Conservation (phyloP, 176 grass and related monocot genomes). For the Echinochloa phyllopogon region DNA sequence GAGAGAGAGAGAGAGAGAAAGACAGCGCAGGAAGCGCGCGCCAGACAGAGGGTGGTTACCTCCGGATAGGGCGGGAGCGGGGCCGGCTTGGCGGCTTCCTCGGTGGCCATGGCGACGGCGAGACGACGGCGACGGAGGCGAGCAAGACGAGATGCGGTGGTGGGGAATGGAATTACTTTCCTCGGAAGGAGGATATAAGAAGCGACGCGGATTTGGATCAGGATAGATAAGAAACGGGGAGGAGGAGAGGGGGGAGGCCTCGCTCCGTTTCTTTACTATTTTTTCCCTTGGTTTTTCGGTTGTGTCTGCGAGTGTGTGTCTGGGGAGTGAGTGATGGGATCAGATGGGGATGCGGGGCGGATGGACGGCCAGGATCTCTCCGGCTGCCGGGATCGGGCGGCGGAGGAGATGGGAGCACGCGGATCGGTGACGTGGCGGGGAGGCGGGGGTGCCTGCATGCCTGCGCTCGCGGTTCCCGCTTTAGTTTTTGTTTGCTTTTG, state of each 20-base stretch:
- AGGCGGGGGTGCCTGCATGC: neutral
- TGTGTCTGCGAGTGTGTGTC: slow-evolving; percentile 14
- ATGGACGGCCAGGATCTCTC: slow-evolving; percentile 36
- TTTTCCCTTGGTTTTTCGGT: slow-evolving; percentile 30
- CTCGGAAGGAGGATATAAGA: slow-evolving; percentile 37
- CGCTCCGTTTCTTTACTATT: slow-evolving; percentile 44
- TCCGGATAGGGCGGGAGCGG: slow-evolving; percentile 78
- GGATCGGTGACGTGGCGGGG: slow-evolving; percentile 78
- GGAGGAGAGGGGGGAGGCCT: slow-evolving; percentile 25
- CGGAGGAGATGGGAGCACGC: neutral
- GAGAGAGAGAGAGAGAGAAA: too few relatives aligned
- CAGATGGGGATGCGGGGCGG: neutral
- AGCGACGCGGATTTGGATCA: slow-evolving; percentile 52
- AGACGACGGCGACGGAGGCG: neutral
- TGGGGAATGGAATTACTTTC: slow-evolving; percentile 11
- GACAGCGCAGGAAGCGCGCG: neutral
- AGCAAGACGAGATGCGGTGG: slow-evolving; percentile 7
- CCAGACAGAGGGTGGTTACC: slow-evolving; percentile 33
- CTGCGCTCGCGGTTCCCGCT: slow-evolving; percentile 25
- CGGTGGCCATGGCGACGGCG: slow-evolving; percentile 61
- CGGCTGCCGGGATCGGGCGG: slow-evolving; percentile 36
- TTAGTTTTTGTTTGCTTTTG: slow-evolving; percentile 54
- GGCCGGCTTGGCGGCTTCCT: slow-evolving; percentile 56
- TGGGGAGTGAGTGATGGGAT: slow-evolving; percentile 2
- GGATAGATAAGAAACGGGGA: slow-evolving; percentile 57